Conservation (phyloP, 257 asterid species). For the Scutellaria baicalensis region DNA sequence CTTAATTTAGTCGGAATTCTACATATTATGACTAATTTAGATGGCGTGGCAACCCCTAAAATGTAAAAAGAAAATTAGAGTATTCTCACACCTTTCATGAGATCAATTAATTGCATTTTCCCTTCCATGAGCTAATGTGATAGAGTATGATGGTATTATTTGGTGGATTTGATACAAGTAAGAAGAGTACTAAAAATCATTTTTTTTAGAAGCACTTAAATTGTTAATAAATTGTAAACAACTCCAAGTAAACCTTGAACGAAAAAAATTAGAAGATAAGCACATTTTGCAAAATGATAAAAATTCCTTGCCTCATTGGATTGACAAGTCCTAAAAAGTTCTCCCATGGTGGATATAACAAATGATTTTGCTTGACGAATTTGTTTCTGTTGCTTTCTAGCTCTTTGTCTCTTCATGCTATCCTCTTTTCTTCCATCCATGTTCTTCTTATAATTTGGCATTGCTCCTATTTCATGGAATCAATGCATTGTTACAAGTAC, state of each 20-base stretch:
- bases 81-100: too few relatives aligned
- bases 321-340: slow-evolving; percentile 48
- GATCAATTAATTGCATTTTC: too few relatives aligned
- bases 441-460: slow-evolving; percentile 24
- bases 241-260: too few relatives aligned
- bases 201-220: too few relatives aligned
- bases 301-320: slow-evolving; percentile 43
- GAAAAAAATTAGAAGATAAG: neutral
- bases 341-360: slow-evolving; percentile 59
- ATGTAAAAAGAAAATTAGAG: too few relatives aligned
- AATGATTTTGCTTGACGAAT: slow-evolving; percentile 70
- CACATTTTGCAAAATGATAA: neutral
- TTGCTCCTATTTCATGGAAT: slow-evolving; percentile 24
- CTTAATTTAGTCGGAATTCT: too few relatives aligned
- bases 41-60: neutral
- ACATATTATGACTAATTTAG: too few relatives aligned
- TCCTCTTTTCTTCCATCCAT: slow-evolving; percentile 29
- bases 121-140: too few relatives aligned
- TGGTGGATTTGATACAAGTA: too few relatives aligned
- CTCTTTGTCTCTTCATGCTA: slow-evolving; percentile 29
- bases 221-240: too few relatives aligned
- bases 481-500: neutral
- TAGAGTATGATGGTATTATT: too few relatives aligned
- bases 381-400: slow-evolving; percentile 41
- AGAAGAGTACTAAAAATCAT: too few relatives aligned